phyloP scores from a whole-genome alignment of 225 moss, liverwort and hornwort genomes.

The Marchantia polymorpha region DNA sequence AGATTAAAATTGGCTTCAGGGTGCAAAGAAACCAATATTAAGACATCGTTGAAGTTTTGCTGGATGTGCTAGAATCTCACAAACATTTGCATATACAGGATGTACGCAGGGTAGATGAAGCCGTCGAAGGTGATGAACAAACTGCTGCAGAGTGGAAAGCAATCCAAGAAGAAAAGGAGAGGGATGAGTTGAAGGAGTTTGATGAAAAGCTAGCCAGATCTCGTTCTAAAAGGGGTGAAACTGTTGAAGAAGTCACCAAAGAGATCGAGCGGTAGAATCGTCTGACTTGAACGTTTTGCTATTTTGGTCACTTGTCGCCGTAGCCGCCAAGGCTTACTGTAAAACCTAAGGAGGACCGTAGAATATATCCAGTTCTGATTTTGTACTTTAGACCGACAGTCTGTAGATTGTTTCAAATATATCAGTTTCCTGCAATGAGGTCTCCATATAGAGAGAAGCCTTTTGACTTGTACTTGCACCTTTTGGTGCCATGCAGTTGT shows the following conservation, averaged over 20 bases:
- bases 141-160: constrained; percentile 42
- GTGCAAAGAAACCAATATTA: not conserved
- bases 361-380: not conserved
- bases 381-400: not conserved
- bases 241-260: constrained; percentile 19
- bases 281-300: not conserved
- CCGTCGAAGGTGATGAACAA: constrained; percentile 27
- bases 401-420: not conserved
- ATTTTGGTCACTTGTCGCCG: not conserved
- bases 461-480: no score
- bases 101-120: constrained; percentile 15
- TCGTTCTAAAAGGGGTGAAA: constrained; percentile 19
- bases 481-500: no score
- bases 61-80: not conserved
- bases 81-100: constrained; percentile 20
- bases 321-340: not conserved
- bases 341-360: not conserved
- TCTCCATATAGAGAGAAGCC: no score
- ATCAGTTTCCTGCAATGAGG: not conserved
- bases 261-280: constrained; percentile 25
- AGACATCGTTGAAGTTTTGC: not conserved
- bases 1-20: not conserved
- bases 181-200: constrained; percentile 71
- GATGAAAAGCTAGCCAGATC: constrained; percentile 68
- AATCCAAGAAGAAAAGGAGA: constrained; percentile 52